Base-by-base conservation (phyloP, 768 basidiomycete species). In the Termitomyces sp. region DNA sequence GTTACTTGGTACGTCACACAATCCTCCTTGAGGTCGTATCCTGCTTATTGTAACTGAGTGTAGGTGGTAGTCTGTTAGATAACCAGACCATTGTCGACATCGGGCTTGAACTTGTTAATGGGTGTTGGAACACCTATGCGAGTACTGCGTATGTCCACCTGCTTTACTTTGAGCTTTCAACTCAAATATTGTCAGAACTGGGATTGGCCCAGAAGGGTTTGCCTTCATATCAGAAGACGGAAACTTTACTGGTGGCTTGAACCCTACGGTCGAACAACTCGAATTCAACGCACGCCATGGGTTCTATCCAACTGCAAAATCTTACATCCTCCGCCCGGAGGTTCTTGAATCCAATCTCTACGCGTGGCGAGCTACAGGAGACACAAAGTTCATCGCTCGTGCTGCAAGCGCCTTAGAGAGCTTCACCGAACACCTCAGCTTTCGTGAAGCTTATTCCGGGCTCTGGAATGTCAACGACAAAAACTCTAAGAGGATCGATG, bases 321-420 rank as follows among this genome's bases (percentile, higher is more conserved):
- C 77, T 65, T 91, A 91, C 64, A 79, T 85, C 65, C 75, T 85
- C 48, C 87, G 90, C 32, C 89, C 90, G 0, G 88, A 91, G 69
- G 87, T 91, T 22, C 79, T 91, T 10, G 88, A 91, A 69, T 87
- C 85, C 53, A 90, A 89, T 73, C 90, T 91, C 75, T 88, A 91
- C 59, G 89, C 88, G 0, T 91, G 81, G 81, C 81, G 90, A 20
- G 80, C 78, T 7, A 89, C 88, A 1, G 90, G 90, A 2, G 74
- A 91, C 62, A 67, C 70, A 7, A 88, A 86, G 64, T 92, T 89
- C 67, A 74, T 85, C 44, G 74, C 88, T 52, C 81, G 85, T 34
- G 88, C 89, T 9, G 79, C 75, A 3, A 74, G 70, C 34, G 88
- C 86, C 12, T 71, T 88, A n/a, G 46, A 72, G 43, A 83, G 80